Percentiles rank a stretch among this genome's conserved stretches.
Conservation (phyloP, 805 yeast genomes). For the Candida ulmi region DNA sequence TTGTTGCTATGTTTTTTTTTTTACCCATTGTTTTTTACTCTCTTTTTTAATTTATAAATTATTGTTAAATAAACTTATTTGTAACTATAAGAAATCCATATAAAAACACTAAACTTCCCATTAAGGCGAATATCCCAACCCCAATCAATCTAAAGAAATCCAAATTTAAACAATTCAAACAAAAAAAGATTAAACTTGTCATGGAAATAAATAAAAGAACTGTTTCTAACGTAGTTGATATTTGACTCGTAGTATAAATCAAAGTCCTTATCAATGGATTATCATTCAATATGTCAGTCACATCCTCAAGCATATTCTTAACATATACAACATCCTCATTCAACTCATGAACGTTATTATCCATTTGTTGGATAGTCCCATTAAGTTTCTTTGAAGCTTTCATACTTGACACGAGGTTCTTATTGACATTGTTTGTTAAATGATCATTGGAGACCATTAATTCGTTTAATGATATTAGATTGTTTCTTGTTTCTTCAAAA, state of each 20-base stretch:
- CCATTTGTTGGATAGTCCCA: conserved; percentile 4
- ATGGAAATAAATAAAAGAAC: conserved; percentile 4
- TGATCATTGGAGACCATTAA: background rate
- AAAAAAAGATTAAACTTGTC: conserved; percentile 2
- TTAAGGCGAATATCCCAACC: background rate
- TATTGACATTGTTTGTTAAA: conserved; percentile 2
- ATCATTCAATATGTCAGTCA: conserved; percentile 7
- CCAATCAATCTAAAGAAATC: conserved; percentile 14
- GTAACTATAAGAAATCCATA: background rate
- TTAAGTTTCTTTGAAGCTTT: conserved; percentile 4
- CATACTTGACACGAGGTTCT: conserved; percentile 1
- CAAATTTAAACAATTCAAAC: conserved; percentile 7
- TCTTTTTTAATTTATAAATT: too few species aligned
- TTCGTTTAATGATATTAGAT: background rate
- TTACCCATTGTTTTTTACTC: background rate
- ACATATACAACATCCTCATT: conserved; percentile 7
- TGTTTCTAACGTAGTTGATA: conserved; percentile 2
- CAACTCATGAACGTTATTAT: conserved; percentile 3
- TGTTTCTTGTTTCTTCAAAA: conserved; percentile 1
- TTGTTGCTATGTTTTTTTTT: background rate
- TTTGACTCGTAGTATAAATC: conserved; percentile 5
- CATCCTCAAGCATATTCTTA: conserved; percentile 3
- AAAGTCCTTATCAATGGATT: conserved; percentile 10
- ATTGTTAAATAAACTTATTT: background rate
- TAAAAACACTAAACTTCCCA: background rate